A percentile compares a stretch with the other conserved stretches of the same genome.
These are phyloP conservation scores for Fimicolochytrium jonesii DNA, from an alignment of 192 early-diverging fungal genomes.

Conservation along the genomic window DNA sequence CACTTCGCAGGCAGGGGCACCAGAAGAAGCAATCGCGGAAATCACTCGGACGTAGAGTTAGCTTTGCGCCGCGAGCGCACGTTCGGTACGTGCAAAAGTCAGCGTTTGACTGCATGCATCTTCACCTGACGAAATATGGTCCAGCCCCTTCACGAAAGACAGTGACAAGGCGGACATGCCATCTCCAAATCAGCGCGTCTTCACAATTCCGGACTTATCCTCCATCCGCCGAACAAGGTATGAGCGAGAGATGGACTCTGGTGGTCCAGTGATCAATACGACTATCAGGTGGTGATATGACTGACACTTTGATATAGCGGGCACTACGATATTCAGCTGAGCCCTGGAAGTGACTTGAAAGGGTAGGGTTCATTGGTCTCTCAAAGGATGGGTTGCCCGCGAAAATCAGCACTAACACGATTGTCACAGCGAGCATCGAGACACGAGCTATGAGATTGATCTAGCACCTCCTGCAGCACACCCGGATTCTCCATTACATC, in stretches of 20 bases:
- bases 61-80: slow-evolving; percentile 18
- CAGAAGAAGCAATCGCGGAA: slow-evolving; percentile 4
- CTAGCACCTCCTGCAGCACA: slow-evolving; percentile 8
- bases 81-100: neutral
- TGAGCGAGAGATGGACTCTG: neutral
- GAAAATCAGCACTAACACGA: neutral
- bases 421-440: neutral
- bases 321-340: neutral
- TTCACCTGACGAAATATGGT: too few relatives aligned
- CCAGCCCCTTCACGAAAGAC: neutral
- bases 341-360: slow-evolving; percentile 1
- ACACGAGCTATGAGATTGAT: slow-evolving; percentile 18
- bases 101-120: too few relatives aligned
- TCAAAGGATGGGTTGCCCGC: too few relatives aligned
- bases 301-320: too few relatives aligned
- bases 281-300: neutral
- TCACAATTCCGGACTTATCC: slow-evolving; percentile 18
- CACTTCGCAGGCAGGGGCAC: neutral
- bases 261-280: neutral
- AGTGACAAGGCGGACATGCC: neutral
- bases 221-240: slow-evolving; percentile 21
- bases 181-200: neutral
- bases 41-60: slow-evolving; percentile 19
- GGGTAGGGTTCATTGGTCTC: neutral
- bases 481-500: neutral